Evolutionary conservation across 345 rosid species (phyloP), one percentile per base, ranked within the genome.

Genomic region (Acer saccharum): DNA sequence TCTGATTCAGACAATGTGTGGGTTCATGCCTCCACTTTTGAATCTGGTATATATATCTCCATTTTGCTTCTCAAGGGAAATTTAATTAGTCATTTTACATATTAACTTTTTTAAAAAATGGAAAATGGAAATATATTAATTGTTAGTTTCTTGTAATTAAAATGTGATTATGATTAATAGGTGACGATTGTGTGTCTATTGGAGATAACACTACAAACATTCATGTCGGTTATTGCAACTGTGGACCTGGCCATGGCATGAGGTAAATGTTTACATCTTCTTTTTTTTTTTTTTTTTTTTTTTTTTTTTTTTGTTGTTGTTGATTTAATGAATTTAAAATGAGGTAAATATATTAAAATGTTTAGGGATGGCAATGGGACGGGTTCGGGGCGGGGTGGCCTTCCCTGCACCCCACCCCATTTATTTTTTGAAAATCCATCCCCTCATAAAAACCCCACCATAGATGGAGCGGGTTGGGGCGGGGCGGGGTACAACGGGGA

Each of bases 221-320:
- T 39, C 63, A 43, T 10, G 74, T 83, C 1, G 7, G 20, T 7
- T 12, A 78, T 35, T 29, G 72, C 10, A 9, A 61, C 10, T 81
- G 86, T 61, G 84, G 84, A 60, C 86, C 80, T 72, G 86, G 83
- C 72, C 86, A 80, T 71, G 81, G 83, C 6, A 58, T 83, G 48
- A 83, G 86, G 86, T 80, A 62, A 81, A 41, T 41, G 7, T 5
- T 41, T 41, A 41, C 27, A 1, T 25, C 27, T 25, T 25, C 27
- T 25, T 25, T 1, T 25, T 25, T 23, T 23, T 23, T 23, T 23
- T 23, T 23, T 23, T 23, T 23, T 23, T 23, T 23, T 23, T 23
- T 23, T 23, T 23, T 23, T 23, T 23, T 0, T 23, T 23, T 0
- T 23, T 23, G 25, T 23, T 23, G 25, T 27, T 27, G 16, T 1